Evolutionary conservation across 805 yeast species (phyloP), one percentile per base, ranked within the genome.

Genomic region (Kluyveromyces aestuarii): DNA sequence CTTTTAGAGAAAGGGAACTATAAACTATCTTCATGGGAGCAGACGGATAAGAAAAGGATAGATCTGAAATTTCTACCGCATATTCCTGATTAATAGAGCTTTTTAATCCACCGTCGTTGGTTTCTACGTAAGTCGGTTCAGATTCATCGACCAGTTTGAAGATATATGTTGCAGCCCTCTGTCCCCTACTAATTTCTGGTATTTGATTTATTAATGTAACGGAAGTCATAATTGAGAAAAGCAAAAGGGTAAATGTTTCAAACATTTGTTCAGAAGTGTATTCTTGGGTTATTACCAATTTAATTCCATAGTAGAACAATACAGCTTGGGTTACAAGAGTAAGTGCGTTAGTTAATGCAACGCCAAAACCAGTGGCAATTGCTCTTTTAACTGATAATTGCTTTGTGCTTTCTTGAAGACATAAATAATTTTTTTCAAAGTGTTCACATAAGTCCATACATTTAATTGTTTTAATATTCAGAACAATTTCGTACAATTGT

Each of bases 141-240:
- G 35, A 37, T 44, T 61, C 59, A 16, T 57, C 57, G 2, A 63
- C 40, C 2, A 84, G 56, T 18, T 66, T 63, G 47, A 76, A 66
- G 1, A 84, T 65, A 53, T 73, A 70, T 21, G 77, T 72, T 0
- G 82, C 87, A 9, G 87, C 87, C 56, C 90, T 69, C 59, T 87
- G 82, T 0, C 96, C 96, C 50, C 89, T 76, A 18, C 84, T 76
- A 2, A 89, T 74, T 51, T 83, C 86, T 0, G 98, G 96, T n/a
- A 90, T 68, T 50, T 82, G 80, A 14, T 73, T 64, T 40, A 89
- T 67, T 25, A 86, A 58, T 18, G 74, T 69, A 4, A 81, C 74
- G 16, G 91, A 78, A 13, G 81, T 77, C 45, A 81, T 73, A 30
- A 87, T 69, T 0, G 96, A 81, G 60, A 91, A 87, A 1, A 88